phyloP scores from a whole-genome alignment of 2,329 filamentous ascomycete species.

The Ilyonectria robusta region DNA sequence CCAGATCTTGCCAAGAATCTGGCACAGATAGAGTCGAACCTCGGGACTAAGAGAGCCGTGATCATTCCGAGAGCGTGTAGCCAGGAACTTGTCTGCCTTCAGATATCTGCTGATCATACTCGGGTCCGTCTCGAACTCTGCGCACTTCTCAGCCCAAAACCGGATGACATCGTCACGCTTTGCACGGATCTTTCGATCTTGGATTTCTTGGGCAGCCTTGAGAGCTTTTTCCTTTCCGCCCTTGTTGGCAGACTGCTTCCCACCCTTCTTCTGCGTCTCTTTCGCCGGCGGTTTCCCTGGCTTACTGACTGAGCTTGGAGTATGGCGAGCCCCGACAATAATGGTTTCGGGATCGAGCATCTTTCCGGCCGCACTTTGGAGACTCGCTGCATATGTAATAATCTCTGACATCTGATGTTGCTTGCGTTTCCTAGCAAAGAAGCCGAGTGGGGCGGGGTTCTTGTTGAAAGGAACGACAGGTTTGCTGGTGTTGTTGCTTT shows the following conservation, averaged over 20 bases:
- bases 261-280: constrained; percentile 8
- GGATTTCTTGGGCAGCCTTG: constrained; percentile 51
- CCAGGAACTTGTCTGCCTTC: constrained; percentile 64
- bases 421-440: constrained; percentile 61
- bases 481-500: constrained; percentile 37
- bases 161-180: constrained; percentile 51
- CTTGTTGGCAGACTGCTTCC: constrained; percentile 54
- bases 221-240: constrained; percentile 55
- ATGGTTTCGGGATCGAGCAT: constrained; percentile 75
- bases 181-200: constrained; percentile 51
- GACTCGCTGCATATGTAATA: constrained; percentile 76
- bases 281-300: constrained; percentile 19
- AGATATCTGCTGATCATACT: constrained; percentile 61
- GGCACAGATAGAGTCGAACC: constrained; percentile 54
- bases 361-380: constrained; percentile 76
- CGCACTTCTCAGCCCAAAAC: constrained; percentile 61
- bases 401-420: constrained; percentile 79
- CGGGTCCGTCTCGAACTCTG: constrained; percentile 61
- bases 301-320: constrained; percentile 5
- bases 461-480: constrained; percentile 63
- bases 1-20: constrained; percentile 47
- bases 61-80: constrained; percentile 55
- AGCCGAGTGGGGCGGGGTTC: constrained; percentile 38
- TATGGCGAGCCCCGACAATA: constrained; percentile 57
- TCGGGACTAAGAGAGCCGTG: constrained; percentile 50